Base-by-base conservation (phyloP, 169 alveolate species). In the Babesia bigemina region DNA sequence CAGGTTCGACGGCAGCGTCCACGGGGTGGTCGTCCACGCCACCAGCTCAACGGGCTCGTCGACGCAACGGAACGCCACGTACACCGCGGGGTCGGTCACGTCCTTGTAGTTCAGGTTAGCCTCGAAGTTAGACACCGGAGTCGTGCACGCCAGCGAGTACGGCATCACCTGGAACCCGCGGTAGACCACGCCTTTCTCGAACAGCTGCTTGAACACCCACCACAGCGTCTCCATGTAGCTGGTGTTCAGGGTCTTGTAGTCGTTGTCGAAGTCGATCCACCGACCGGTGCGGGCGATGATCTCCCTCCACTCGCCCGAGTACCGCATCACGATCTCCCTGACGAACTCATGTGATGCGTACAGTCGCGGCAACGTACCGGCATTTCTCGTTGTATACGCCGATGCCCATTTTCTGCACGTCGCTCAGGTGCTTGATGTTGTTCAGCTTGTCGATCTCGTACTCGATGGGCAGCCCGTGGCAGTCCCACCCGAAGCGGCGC, bases 11-110 rank as follows among this genome's bases (percentile, higher is more conserved):
- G 99, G 99, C n/a, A 98, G 93, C 0, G 99, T 98, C 99, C 99
- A 98, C 7, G 99, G 99, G 0, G 99, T 98, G 17, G 99, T 98
- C 47, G 99, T 98, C 99, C 99, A 98, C 45, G 99, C 99, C 4
- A 97, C 85, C 48, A 95, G 85, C 53, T 87, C 88, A 0, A 92
- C 78, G 22, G 86, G 85, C 24, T 83, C 90, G 22, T 83, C 88
- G 39, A 78, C n/a, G 22, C 69, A 83, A 42, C 42, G 58, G 93
- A 98, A 98, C 28, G 99, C 92, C 21, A 97, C 94, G 44, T 96
- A 87, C 48, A 98, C 83, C 47, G 99, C 93, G 10, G 99, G 99
- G 87, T 98, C 99, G 4, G 94, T 89, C 11, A 95, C 97, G 58
- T 96, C 98, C 76, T 97, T 96, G 91, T 97, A 97, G 86, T 97